A percentile compares a stretch with the other conserved stretches of the same genome.
phyloP scores from a whole-genome alignment of 441 rosid species.

The Raphanus hybrid region DNA sequence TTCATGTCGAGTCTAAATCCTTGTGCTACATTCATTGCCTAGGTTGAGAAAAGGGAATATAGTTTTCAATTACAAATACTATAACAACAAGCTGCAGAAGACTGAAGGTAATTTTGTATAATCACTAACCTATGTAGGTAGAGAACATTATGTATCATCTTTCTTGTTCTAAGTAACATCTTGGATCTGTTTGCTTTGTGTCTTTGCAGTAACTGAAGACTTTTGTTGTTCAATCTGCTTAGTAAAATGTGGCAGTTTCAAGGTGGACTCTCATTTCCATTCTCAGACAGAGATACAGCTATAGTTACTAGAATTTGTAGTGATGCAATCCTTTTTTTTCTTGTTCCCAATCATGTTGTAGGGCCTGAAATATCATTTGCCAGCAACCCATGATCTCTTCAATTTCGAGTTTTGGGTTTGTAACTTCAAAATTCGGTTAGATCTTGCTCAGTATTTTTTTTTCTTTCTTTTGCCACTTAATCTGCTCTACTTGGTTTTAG shows the following conservation, averaged over 20 bases:
- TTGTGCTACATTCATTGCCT: constrained; percentile 40
- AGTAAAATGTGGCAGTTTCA: constrained; percentile 93
- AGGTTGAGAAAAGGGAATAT: constrained; percentile 98
- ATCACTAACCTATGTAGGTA: neutral
- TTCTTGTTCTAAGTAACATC: constrained; percentile 12
- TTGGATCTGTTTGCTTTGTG: constrained; percentile 32
- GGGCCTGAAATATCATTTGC: constrained; percentile 93
- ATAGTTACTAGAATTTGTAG: constrained; percentile 18
- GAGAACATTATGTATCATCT: neutral
- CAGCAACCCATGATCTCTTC: constrained; percentile 92
- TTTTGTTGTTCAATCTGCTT: constrained; percentile 98
- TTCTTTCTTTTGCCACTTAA: constrained; percentile 28
- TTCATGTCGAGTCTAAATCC: constrained; percentile 25
- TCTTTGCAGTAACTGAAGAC: constrained; percentile 95
- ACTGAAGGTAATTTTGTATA: constrained; percentile 80
- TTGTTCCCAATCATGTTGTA: constrained; percentile 42
- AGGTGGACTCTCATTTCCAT: constrained; percentile 56
- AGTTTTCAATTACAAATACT: constrained; percentile 90
- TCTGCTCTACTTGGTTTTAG: constrained; percentile 50
- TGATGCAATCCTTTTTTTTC: constrained; percentile 24
- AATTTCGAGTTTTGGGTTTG: constrained; percentile 99
- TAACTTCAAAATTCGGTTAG: constrained; percentile 61
- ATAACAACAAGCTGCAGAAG: constrained; percentile 85
- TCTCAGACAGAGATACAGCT: constrained; percentile 34
- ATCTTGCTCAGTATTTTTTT: constrained; percentile 23